These are phyloP conservation scores for Populus ilicifolia DNA, from an alignment of 345 rosid genomes.

Conservation along the genomic window DNA sequence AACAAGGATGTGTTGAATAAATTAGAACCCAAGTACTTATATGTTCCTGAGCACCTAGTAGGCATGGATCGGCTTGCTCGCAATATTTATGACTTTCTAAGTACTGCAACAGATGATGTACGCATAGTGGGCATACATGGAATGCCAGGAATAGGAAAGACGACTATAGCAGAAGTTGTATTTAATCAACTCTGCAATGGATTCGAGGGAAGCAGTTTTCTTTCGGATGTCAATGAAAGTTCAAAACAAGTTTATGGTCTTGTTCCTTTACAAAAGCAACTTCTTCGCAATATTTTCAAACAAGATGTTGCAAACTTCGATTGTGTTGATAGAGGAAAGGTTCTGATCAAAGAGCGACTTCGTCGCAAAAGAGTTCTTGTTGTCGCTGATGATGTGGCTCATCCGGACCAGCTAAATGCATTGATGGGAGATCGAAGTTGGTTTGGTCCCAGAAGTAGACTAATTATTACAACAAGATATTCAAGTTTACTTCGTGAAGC, in stretches of 20 bases:
- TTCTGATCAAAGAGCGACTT: background rate
- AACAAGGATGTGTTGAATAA: slow-evolving; percentile 23
- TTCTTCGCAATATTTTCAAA: background rate
- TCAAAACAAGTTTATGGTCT: background rate
- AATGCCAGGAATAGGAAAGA: background rate
- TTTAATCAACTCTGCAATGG: background rate
- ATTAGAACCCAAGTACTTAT: background rate
- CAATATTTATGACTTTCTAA: slow-evolving; percentile 12
- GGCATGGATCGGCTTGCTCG: background rate
- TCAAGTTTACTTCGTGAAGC: background rate
- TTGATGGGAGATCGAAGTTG: slow-evolving; percentile 1
- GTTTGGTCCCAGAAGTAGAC: background rate
- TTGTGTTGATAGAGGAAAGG: background rate
- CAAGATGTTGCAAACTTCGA: background rate
- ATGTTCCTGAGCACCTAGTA: background rate
- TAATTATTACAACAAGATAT: slow-evolving; percentile 8
- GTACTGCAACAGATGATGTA: background rate
- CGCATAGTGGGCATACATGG: background rate
- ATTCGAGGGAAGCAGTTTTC: background rate
- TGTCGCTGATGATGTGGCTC: slow-evolving; percentile 13
- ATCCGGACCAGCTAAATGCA: background rate
- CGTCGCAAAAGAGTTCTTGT: slow-evolving; percentile 3
- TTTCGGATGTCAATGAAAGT: background rate
- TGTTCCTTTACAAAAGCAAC: background rate
- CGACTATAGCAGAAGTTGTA: background rate